Percentiles rank a stretch among this genome's conserved stretches.
Conservation (phyloP, 805 yeast genomes). For the Martiniozyma abietophila region DNA sequence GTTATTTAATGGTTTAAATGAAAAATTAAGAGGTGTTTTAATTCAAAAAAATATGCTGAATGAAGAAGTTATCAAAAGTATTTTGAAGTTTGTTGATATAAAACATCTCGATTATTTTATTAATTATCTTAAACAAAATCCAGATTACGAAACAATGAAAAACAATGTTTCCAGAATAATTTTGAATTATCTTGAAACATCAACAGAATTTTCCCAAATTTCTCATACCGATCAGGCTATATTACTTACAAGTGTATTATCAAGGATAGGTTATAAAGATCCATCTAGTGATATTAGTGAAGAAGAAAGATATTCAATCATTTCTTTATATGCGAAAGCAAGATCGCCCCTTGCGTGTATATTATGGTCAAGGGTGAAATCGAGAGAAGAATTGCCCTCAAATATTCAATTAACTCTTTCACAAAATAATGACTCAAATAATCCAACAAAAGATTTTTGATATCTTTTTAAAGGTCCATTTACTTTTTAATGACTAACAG, state of each 20-base stretch:
- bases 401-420: not conserved
- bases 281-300: conserved; percentile 8
- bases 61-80: conserved; percentile 2
- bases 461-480: no score
- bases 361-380: conserved; percentile 13
- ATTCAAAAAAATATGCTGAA: conserved; percentile 9
- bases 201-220: not conserved
- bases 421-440: no score
- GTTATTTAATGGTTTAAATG: conserved; percentile 19
- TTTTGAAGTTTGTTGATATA: conserved; percentile 14
- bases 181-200: not conserved
- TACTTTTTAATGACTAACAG: no score
- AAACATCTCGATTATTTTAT: conserved; percentile 17
- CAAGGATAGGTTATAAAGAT: conserved; percentile 9
- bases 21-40: conserved; percentile 12
- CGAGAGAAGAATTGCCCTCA: not conserved
- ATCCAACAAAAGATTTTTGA: not conserved
- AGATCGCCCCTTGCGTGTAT: conserved; percentile 20
- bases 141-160: conserved; percentile 4
- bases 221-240: conserved; percentile 11
- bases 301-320: conserved; percentile 9
- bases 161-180: not conserved
- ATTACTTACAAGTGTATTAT: conserved; percentile 16
- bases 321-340: conserved; percentile 15
- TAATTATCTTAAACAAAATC: conserved; percentile 14